Evolutionary conservation across 257 asterid species (phyloP).

Genomic region (Pogostemon cablin): DNA sequence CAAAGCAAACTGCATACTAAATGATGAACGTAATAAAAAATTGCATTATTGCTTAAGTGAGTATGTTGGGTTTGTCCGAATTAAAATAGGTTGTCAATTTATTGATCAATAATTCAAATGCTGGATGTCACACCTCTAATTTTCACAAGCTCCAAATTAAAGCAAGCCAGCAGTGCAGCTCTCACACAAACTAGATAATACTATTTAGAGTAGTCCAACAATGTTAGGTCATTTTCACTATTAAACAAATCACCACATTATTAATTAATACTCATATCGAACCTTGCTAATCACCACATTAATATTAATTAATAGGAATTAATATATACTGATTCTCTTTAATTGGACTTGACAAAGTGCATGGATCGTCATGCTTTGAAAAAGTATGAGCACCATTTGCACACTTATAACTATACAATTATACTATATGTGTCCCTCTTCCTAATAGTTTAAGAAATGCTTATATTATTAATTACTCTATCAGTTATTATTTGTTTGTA

Average conservation of each 20-base stretch:
- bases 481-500: too few species aligned
- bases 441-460: too few species aligned
- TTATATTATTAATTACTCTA: too few species aligned
- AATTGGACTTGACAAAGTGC: conserved; percentile 31
- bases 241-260: not conserved
- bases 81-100: conserved; percentile 32
- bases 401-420: not conserved
- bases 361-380: not conserved
- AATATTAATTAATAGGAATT: not conserved
- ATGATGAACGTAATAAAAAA: conserved; percentile 1
- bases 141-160: conserved; percentile 32
- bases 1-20: conserved; percentile 10
- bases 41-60: conserved; percentile 38
- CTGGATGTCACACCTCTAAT: conserved; percentile 36
- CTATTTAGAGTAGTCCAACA: conserved; percentile 17
- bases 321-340: too few species aligned
- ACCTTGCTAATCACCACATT: not conserved
- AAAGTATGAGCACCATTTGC: not conserved
- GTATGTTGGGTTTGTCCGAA: conserved; percentile 26
- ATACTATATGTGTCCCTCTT: too few species aligned
- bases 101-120: conserved; percentile 37
- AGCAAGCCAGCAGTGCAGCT: conserved; percentile 27
- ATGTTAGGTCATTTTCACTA: conserved; percentile 32
- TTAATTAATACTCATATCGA: too few species aligned
- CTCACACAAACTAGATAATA: not conserved